Evolutionary conservation across 208 protist genomes (phyloP), one percentile per base, ranked within the genome.

Genomic region (Tritrichomonas musculus): DNA sequence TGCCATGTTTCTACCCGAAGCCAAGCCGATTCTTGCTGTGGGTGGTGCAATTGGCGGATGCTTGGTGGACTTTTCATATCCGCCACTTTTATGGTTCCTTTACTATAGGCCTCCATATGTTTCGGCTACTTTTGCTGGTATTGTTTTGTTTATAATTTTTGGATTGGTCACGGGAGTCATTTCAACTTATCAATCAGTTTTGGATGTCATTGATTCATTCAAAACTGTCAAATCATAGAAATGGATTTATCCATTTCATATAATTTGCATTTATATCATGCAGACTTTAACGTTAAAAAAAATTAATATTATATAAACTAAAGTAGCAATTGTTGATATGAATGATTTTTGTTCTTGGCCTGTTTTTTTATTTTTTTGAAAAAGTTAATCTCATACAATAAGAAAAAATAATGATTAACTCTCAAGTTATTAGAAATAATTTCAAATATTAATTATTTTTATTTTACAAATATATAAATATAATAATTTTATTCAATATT

Each of bases 101-200:
- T 30, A 50, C 41, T 50, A 47, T 36, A 82, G 41, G 30, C 33
- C 41, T 22, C 25, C 41, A 53, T 82, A 36, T 25, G 50, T 53
- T 8, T n/a, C 73, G 30, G 0, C 5, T 5, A 14, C 47, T 5
- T 82, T 50, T 30, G 30, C 39, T 20, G 20, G 47, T 20, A 20
- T 47, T 82, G 11, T 49, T 14, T 14, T 53, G n/a, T 53, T 82
- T 0, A 41, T 14, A 49, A 17, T 82, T 14, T 82, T 82, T 82
- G 73, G 73, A 8, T 82, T 82, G 41, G 41, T 50, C 0, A 82
- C 73, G 47, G 73, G 41, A 36, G 41, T 50, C 8, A 82, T 82
- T n/a, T 82, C 73, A 82, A 82, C 73, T 9, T 82, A 82, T 82
- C 73, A 82, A 30, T 25, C 73, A n/a, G 73, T 82, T 14, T 53